These are phyloP conservation scores for Colletotrichum graminicola DNA, from an alignment of 2,329 filamentous ascomycete species.

Conservation along the genomic window DNA sequence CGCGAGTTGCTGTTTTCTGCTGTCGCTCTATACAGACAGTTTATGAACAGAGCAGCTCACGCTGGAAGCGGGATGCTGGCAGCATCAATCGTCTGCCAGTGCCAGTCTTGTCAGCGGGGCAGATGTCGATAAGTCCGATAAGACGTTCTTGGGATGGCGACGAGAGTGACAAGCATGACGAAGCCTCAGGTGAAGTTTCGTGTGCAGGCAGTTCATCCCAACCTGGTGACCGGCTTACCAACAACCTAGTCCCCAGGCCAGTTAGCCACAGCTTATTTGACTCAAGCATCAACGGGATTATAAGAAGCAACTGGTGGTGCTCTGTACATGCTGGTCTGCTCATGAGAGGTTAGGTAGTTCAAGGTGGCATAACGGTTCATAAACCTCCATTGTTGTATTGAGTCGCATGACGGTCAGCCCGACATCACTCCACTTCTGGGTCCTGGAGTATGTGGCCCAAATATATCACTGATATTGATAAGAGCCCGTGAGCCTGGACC, in stretches of 20 bases:
- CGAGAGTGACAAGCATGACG: constrained; percentile 5
- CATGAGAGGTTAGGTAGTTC: neutral
- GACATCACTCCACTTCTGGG: constrained; percentile 21
- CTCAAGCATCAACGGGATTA: neutral
- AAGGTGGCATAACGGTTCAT: constrained; percentile 12
- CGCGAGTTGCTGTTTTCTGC: neutral
- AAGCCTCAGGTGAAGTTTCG: neutral
- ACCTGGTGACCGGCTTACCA: neutral
- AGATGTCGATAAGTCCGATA: constrained; percentile 3
- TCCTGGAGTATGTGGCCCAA: constrained; percentile 1
- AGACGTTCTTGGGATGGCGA: constrained; percentile 18
- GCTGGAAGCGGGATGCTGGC: neutral
- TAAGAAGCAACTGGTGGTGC: neutral
- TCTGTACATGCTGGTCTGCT: neutral
- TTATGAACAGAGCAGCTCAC: neutral
- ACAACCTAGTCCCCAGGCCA: constrained; percentile 18
- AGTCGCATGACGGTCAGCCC: neutral
- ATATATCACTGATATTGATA: neutral
- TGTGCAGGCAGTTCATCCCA: constrained; percentile 36
- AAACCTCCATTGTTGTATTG: neutral
- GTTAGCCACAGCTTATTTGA: constrained; percentile 1
- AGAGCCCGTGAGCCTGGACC: constrained; percentile 17
- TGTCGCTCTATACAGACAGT: neutral
- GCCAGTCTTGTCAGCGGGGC: neutral
- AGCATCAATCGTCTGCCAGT: neutral